Base-by-base conservation (phyloP, 208 protist species). In the Leishmania major region DNA sequence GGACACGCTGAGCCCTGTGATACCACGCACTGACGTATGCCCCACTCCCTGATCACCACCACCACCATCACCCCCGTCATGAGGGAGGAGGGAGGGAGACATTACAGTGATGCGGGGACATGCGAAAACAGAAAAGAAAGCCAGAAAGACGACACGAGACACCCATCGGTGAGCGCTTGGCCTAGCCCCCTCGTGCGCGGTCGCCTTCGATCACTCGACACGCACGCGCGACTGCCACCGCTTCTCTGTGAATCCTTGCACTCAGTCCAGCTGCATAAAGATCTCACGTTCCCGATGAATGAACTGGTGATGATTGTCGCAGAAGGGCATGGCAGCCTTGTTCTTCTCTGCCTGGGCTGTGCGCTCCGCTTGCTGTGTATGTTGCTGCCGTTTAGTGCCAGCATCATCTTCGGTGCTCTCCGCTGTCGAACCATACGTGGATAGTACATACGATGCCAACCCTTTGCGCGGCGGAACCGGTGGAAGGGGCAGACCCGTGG, bases 271-370 rank as follows among this genome's bases (percentile, higher is more conserved):
- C 55, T 85, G 82, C 71, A 78, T 28, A 8, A 81, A 80, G 47
- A 85, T 75, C 35, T 80, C 78, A 19, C 86, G 79, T 47, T 80
- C 71, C 13, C 72, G 79, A 49, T 89, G 78, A 77, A 86, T 89
- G 72, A 86, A 84, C 70, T 86, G 76, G 15, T 59, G 82, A 59
- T 86, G 82, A 3, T 77, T 82, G 57, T 79, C 77, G 40, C 78
- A 70, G 59, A 80, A 89, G n/a, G 75, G 15, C 78, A 82, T 31
- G 25, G 22, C 55, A 6, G 31, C 35, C n/a, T n/a, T 78, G 45
- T 2, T 25, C 22, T 71, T 35, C 53, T 57, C 55, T 7, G 28
- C 15, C 62, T 22, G 71, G 1, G 28, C 47, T 25, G 51, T 45
- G 15, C 17, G 35, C 1, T 55, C 2, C 19, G 28, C 51, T 35